Evolutionary conservation across 257 asterid genomes (phyloP).

Genomic region (Linderniella brevidens): DNA sequence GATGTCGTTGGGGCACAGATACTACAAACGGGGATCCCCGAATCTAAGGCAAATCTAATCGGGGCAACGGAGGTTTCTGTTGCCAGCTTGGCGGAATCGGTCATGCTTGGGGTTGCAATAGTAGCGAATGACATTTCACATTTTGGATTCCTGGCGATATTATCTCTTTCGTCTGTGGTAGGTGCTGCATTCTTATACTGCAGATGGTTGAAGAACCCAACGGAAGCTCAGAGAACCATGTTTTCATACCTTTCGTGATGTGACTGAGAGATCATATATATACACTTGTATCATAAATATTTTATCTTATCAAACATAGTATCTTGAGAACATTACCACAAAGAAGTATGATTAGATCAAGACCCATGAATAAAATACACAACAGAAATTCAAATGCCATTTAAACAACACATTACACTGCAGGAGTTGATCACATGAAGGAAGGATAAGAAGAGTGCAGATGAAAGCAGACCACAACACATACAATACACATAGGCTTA

Average conservation of each 20-base stretch:
- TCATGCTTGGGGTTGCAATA: conserved; percentile 80
- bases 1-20: conserved; percentile 82
- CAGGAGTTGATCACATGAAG: no score
- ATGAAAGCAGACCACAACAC: no score
- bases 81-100: conserved; percentile 83
- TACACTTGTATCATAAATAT: no score
- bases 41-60: conserved; percentile 85
- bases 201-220: conserved; percentile 74
- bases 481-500: neutral
- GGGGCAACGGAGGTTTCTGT: conserved; percentile 86
- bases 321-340: no score
- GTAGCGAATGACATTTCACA: conserved; percentile 70
- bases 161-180: conserved; percentile 67
- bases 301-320: no score
- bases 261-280: conserved; percentile 4
- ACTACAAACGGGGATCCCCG: conserved; percentile 88
- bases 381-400: no score
- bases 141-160: conserved; percentile 60
- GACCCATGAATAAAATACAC: no score
- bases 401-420: no score
- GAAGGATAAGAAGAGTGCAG: no score
- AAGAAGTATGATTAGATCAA: no score
- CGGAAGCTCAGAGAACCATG: conserved; percentile 54
- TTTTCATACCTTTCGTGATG: conserved; percentile 37
- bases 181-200: conserved; percentile 76